Conservation (phyloP, 306 rosid genomes). For the Prunus mume region DNA sequence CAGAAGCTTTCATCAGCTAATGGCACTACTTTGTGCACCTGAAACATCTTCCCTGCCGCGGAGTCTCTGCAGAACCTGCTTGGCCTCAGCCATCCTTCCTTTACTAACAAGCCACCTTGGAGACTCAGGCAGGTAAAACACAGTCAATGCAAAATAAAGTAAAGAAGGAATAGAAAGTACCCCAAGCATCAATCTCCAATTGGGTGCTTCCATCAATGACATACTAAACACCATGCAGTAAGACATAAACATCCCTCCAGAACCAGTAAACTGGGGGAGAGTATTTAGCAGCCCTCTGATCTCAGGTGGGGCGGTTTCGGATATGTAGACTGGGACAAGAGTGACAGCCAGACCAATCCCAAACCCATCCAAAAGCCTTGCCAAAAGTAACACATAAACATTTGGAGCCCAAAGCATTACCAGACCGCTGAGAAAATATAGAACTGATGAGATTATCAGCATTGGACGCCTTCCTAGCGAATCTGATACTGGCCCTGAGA, state of each 20-base stretch:
- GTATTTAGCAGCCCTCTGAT: conserved; percentile 40
- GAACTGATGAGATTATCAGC: conserved; percentile 36
- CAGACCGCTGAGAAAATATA: conserved; percentile 35
- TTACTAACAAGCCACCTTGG: conserved; percentile 48
- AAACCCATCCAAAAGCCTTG: conserved; percentile 40
- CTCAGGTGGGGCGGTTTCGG: conserved; percentile 41
- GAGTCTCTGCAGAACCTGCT: conserved; percentile 31
- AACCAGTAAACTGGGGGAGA: conserved; percentile 41
- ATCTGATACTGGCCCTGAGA: conserved; percentile 39
- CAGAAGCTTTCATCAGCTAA: not conserved
- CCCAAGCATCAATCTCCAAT: conserved; percentile 47
- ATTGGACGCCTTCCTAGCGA: conserved; percentile 36
- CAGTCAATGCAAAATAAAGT: conserved; percentile 24
- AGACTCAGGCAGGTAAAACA: conserved; percentile 40
- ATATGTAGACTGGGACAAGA: conserved; percentile 42
- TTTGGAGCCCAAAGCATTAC: conserved; percentile 48
- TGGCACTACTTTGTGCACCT: conserved; percentile 13
- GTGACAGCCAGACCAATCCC: conserved; percentile 49
- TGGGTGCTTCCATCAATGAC: conserved; percentile 35
- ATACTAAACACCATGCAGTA: conserved; percentile 45
- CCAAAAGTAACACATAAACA: conserved; percentile 30
- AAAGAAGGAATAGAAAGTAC: conserved; percentile 39
- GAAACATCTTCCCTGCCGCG: conserved; percentile 41
- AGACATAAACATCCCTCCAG: conserved; percentile 39
- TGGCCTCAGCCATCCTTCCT: conserved; percentile 39